Base-by-base conservation (phyloP, 1,139 yeast genomes). In the Suhomyces ambrosiae region DNA sequence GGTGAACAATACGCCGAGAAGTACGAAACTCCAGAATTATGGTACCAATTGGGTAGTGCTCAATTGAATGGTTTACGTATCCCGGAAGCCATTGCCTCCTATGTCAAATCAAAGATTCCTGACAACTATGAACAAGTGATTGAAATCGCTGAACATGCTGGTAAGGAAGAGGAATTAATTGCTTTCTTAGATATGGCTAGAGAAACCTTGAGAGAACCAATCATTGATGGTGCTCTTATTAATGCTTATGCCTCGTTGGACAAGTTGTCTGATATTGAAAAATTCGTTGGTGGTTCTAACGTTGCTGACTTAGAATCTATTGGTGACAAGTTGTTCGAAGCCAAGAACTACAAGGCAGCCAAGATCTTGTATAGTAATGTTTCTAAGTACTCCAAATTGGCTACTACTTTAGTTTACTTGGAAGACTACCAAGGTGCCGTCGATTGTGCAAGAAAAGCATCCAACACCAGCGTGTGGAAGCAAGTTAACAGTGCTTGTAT, bases 371-470 rank as follows among this genome's bases (percentile, higher is more conserved):
- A 79, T 65, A 74, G 92, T 14, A 85, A 82, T 47, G 84, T 92
- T 45, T 88, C 96, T 35, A 92, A 90, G 68, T 90, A 95, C 76
- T 86, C 97, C 34, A 92, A 89, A 65, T 77, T 92, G 54, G 97
- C 98, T 8, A 86, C 97, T 12, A 92, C 97, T 24, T 79, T 90
- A 58, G 99, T 92, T 14, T 88, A 84, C 70, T 72, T 92, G 58
- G 81, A 80, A 43, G 97, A 92, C 61, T 89, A 89, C 65, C 97
- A 92, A 69, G 82, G 88, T 40, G 98, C 99, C 34, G 98, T 92
- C 48, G 98, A 92, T 58, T 89, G 97, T 65, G 99, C 98, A 13
- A 86, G 98, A 73, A 94, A 92, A 69, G 98, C 98, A 4, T 86
- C 96, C 31, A 90, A 90, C 65, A 81, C 84, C 46, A 79, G 76